Evolutionary conservation across 2,329 filamentous ascomycete genomes (phyloP).

Genomic region (Hymenoscyphus repandus): DNA sequence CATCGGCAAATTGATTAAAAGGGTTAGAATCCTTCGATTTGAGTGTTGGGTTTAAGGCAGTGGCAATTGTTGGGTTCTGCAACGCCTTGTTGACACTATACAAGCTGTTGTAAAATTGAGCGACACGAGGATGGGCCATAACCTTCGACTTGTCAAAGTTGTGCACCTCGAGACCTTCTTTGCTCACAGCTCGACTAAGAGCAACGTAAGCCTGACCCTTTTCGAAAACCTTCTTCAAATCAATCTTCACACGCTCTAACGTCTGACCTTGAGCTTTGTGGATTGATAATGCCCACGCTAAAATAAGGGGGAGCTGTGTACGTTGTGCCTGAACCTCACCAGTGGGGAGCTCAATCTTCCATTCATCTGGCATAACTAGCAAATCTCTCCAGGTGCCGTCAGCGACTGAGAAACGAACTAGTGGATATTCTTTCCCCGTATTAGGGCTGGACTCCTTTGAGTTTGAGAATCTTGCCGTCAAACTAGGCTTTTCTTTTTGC

Average conservation of each 20-base stretch:
- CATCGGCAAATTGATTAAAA: conserved; percentile 36
- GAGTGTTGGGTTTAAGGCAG: conserved; percentile 13
- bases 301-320: conserved; percentile 76
- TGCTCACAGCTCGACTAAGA: conserved; percentile 83
- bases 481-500: conserved; percentile 36
- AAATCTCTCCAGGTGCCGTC: conserved; percentile 74
- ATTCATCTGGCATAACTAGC: conserved; percentile 80
- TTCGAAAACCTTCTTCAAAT: conserved; percentile 87
- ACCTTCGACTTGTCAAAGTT: conserved; percentile 88
- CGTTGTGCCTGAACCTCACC: conserved; percentile 90
- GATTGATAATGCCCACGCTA: conserved; percentile 95
- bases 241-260: conserved; percentile 81
- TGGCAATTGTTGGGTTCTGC: conserved; percentile 27
- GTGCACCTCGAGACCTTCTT: conserved; percentile 80
- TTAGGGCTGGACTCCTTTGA: conserved; percentile 33
- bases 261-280: conserved; percentile 98
- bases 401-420: conserved; percentile 76
- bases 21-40: conserved; percentile 14
- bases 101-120: conserved; percentile 78
- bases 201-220: conserved; percentile 98
- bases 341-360: conserved; percentile 96
- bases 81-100: conserved; percentile 60
- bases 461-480: conserved; percentile 39
- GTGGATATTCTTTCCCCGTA: conserved; percentile 61
- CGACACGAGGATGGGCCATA: conserved; percentile 85